Conservation (phyloP, 2,329 filamentous ascomycete genomes). For the Escovopsis sp. region DNA sequence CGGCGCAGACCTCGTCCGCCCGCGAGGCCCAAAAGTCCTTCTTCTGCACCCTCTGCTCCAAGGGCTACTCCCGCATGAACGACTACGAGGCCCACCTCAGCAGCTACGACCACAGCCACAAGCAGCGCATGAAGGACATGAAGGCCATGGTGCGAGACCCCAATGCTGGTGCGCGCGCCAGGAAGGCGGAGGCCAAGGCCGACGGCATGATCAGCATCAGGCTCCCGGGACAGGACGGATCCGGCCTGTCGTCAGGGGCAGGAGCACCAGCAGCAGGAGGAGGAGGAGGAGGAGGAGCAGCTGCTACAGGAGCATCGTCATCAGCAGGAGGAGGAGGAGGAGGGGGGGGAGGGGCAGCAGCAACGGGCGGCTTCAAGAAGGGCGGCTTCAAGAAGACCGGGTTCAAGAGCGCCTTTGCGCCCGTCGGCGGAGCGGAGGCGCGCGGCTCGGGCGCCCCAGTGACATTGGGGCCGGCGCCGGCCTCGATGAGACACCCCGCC, state of each 20-base stretch:
- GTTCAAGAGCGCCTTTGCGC: conserved; percentile 62
- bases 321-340: too few species aligned
- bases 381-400: conserved; percentile 68
- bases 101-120: conserved; percentile 92
- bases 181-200: conserved; percentile 56
- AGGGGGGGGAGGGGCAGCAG: conserved; percentile 4
- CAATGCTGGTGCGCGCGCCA: conserved; percentile 45
- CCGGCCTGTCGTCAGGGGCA: too few species aligned
- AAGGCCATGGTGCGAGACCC: conserved; percentile 67
- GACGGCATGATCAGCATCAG: conserved; percentile 56
- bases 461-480: conserved; percentile 7
- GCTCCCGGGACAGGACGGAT: conserved; percentile 24
- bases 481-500: conserved; percentile 5
- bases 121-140: conserved; percentile 79
- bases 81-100: conserved; percentile 91
- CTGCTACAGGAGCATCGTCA: too few species aligned
- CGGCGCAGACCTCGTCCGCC: conserved; percentile 45
- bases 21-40: conserved; percentile 67
- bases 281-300: not conserved
- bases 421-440: conserved; percentile 22
- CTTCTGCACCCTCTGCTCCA: conserved; percentile 76
- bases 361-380: conserved; percentile 43
- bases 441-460: too few species aligned
- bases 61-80: conserved; percentile 88
- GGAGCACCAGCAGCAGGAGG: too few species aligned